Evolutionary conservation across 106 monocot species (phyloP), one percentile per base, ranked within the genome.

Genomic region (Dactylorhiza incarnata): DNA sequence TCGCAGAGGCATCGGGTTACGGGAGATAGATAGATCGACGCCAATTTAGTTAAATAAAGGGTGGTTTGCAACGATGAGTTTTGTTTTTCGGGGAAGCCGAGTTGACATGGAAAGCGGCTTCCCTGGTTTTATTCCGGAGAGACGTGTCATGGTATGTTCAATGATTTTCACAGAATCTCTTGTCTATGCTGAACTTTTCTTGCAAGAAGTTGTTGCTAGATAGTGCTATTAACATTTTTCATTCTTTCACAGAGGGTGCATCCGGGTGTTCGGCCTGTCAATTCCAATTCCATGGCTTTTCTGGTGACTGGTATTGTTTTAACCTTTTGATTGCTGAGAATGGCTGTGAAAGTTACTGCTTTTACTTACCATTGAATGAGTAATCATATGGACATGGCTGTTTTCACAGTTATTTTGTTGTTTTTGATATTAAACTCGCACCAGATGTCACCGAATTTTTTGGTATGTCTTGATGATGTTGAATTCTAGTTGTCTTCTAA

Each of bases 381-480:
- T 81, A 44, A 50, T 73, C 53, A 72, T 43, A 5, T 73, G 37
- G 75, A 74, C 26, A 17, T 72, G 66, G 54, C 58, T 29, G 17
- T 46, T 63, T 72, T 70, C 25, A 56, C 85, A 88, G 88, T 88
- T 48, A 68, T 88, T 74, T 45, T 88, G 74, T 55, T 88, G 53
- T 88, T 88, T 74, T 82, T 88, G 82, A 85, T 88, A 75, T 68
- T 81, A 48, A 88, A 88, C 25, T 85, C 88, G 19, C 93, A 99
- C 49, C 97, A 99, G 75, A 82, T 99, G 87, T 94, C 94, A 10
- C 87, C 97, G 1, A 99, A 91, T 63, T 91, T 99, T 79, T 83
- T 99, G 85, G 97, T 99, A 88, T 52, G 44, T 68, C 4, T 47
- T 44, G 9, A 53, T 9, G 16, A 37, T 25, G 22, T 44, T 50